Base-by-base conservation (phyloP, 805 yeast genomes). In the Starmera caribaea region DNA sequence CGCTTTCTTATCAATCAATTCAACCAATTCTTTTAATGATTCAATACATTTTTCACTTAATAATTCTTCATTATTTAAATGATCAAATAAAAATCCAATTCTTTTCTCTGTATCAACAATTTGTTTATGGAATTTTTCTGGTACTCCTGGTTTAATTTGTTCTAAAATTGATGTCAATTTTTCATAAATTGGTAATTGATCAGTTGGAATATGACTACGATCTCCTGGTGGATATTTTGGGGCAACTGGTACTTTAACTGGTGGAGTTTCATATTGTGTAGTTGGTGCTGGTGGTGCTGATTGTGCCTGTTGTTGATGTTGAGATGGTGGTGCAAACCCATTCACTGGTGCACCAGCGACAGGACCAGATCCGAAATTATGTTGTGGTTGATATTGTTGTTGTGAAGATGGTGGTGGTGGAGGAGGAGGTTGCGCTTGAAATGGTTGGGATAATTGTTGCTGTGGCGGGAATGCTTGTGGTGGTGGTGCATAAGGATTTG, bases 51-150 rank as follows among this genome's bases (percentile, higher is more conserved):
- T 76, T 15, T 62, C 66, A 4, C 81, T 68, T 48, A 87, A 61
- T 40, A 79, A 61, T 36, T 81, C 90, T 40, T 73, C 75, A 49
- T 79, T 82, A 56, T 82, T 81, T 62, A 92, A 72, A 50, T 80
- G 87, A 49, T 79, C 88, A 57, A 73, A 87, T 45, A 92, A 66
- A 38, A 86, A 72, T 45, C 76, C 73, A 41, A 92, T 62, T 58
- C 97, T 76, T 65, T 82, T 81, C 49, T 80, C 90, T 55, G 94
- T 78, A 58, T 90, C 97, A 35, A 62, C 66, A 38, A 82, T 72
- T 53, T 87, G 96, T 45, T 76, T 81, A 24, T 71, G 58, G 53
- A 74, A 86, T 55, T 76, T 78, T 37, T 76, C 83, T 21, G 96
- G 95, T 34, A 87, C 73, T 35, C 69, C 66, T 14, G 94, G 90